Evolutionary conservation across 371 early-diverging fungal species (phyloP), one percentile per base, ranked within the genome.

Genomic region (Mucor mucedo): DNA sequence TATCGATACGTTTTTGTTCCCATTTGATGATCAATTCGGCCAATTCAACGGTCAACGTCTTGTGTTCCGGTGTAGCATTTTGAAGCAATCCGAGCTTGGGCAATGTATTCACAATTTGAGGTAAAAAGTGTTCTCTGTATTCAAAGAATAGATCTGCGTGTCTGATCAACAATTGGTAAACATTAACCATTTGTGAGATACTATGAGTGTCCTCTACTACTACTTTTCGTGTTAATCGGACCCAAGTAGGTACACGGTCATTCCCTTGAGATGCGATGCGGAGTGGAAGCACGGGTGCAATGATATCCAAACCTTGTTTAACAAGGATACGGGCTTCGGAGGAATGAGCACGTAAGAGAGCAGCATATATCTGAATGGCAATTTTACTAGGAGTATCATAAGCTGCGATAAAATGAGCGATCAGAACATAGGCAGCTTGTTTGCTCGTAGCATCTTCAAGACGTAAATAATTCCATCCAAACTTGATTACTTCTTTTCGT

Each of bases 321-420:
- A 97, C 97, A 33, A 99, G 72, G 16, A 75, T 75, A 28, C 93
- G 81, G 10, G 87, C 89, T 63, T 97, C 98, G 0, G 89, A 85
- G 50, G 95, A 92, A 74, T 95, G 93, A 4, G 95, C 92, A 8
- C 91, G 82, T 11, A 98, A 75, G n/a, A 98, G 72, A 4, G 95
- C 91, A 29, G 89, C 92, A 67, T 92, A 97, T 28, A 95, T 91
- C 63, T 96, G 95, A 42, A 88, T 87, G 6, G 94, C 89, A 55
- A 98, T 93, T 75, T 96, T 97, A 56, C 88, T 78, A 7, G 98
- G 96, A 3, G 96, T 94, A 40, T 96, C 95, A 67, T 89, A 97
- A 0, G 94, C 93, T 9, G 93, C 88, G 57, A 98, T 93, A 69
- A 97, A 97, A 30, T 91, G 85, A 3, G 96, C 90, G 54, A 97